phyloP scores from a whole-genome alignment of 176 grass and related monocot species.

The Aechmea fasciata region DNA sequence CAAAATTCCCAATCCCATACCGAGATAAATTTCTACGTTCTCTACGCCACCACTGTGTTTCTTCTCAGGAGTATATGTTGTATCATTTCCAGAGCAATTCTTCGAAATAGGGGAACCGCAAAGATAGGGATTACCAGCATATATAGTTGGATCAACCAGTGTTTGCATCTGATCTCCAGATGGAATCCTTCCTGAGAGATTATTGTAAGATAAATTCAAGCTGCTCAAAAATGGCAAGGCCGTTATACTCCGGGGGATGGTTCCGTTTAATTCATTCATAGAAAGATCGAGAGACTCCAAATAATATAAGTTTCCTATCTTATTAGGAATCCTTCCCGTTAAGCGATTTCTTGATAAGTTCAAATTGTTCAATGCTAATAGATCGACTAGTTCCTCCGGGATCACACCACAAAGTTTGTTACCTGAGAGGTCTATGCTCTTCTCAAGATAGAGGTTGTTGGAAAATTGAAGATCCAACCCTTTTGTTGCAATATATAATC shows the following conservation, averaged over 20 bases:
- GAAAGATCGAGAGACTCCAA: slow-evolving; percentile 46
- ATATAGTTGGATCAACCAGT: slow-evolving; percentile 14
- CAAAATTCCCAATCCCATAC: slow-evolving; percentile 6
- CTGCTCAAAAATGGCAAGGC: slow-evolving; percentile 13
- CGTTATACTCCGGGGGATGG: slow-evolving; percentile 12
- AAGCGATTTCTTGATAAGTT: slow-evolving; percentile 26
- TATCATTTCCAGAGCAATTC: neutral
- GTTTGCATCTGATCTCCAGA: slow-evolving; percentile 32
- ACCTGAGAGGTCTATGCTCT: slow-evolving; percentile 27
- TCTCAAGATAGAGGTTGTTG: neutral
- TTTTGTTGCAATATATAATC: slow-evolving; percentile 14
- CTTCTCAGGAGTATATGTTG: neutral
- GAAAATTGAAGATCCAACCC: slow-evolving; percentile 2
- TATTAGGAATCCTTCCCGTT: neutral
- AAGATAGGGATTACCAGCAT: slow-evolving; percentile 17
- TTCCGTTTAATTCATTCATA: slow-evolving; percentile 12
- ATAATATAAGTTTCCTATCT: slow-evolving; percentile 7
- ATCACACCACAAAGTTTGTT: slow-evolving; percentile 26
- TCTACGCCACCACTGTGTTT: neutral
- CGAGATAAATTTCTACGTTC: slow-evolving; percentile 1
- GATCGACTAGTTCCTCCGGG: slow-evolving; percentile 8
- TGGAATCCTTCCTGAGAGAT: slow-evolving; percentile 26
- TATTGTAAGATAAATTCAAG: slow-evolving; percentile 37
- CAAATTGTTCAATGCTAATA: slow-evolving; percentile 9
- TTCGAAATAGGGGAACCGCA: slow-evolving; percentile 19